phyloP scores from a whole-genome alignment of 2,329 filamentous ascomycete genomes.

The Xylaria sp. region DNA sequence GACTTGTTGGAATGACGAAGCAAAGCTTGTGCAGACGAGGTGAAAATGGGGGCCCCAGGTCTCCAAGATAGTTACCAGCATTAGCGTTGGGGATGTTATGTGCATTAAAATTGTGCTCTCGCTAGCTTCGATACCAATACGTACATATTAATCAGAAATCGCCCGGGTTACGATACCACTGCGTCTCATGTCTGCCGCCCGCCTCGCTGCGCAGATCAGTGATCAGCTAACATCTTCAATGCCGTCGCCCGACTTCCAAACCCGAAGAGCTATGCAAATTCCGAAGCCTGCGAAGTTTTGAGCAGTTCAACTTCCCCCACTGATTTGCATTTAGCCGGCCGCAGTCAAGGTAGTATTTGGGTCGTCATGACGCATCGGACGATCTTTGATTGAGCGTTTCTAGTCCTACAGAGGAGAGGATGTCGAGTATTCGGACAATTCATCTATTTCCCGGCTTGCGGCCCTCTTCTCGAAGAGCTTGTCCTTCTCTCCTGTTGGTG shows the following conservation, averaged over 20 bases:
- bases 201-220: neutral
- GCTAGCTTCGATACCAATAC: neutral
- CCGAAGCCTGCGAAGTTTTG: slow-evolving; percentile 86
- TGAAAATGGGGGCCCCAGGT: too few species aligned
- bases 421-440: slow-evolving; percentile 22
- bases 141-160: neutral
- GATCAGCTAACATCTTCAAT: neutral
- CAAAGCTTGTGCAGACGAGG: too few species aligned
- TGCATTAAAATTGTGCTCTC: too few species aligned
- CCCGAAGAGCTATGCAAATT: slow-evolving; percentile 78
- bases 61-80: too few species aligned
- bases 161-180: neutral
- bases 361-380: slow-evolving; percentile 74
- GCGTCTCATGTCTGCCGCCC: neutral
- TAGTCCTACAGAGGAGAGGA: slow-evolving; percentile 18
- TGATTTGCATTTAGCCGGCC: slow-evolving; percentile 76
- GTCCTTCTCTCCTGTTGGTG: neutral
- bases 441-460: neutral
- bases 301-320: slow-evolving; percentile 87
- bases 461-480: neutral
- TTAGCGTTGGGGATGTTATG: neutral
- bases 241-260: neutral
- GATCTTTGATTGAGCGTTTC: slow-evolving; percentile 55
- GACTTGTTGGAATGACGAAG: too few species aligned
- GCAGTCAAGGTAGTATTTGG: slow-evolving; percentile 92